phyloP scores from a whole-genome alignment of 177 flowering plant genomes.

The Vitis hybrid region DNA sequence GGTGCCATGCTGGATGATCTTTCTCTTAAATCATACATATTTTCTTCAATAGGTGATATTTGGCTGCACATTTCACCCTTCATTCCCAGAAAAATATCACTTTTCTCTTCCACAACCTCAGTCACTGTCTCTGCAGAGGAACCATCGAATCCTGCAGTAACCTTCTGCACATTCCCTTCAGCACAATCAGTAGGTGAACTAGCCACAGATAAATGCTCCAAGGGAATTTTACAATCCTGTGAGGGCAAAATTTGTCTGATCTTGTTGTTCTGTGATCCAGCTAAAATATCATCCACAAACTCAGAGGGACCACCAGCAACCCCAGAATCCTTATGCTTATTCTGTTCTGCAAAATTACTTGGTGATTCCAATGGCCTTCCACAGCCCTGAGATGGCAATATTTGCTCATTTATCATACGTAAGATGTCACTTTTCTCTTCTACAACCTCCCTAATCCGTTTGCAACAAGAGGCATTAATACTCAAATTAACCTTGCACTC shows the following conservation, averaged over 20 bases:
- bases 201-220: no score
- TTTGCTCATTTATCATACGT: background rate
- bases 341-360: background rate
- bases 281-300: background rate
- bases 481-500: background rate
- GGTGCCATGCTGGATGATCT: conserved; percentile 16
- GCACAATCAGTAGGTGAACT: no score
- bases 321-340: conserved; percentile 4
- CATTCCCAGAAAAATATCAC: conserved; percentile 3
- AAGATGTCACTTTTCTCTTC: background rate
- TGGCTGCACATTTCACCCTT: conserved; percentile 4
- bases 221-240: no score
- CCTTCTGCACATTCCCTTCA: no score
- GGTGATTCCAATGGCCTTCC: conserved; percentile 7
- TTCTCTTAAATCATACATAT: conserved; percentile 17
- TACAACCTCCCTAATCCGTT: background rate
- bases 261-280: no score
- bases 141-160: no score
- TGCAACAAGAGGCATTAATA: background rate
- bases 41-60: conserved; percentile 14
- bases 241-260: no score
- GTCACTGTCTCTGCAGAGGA: background rate
- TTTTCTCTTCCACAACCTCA: conserved; percentile 15
- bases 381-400: conserved; percentile 2
- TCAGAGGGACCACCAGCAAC: conserved; percentile 1